Conservation (phyloP, 129 eudicot species). For the Artemisia argyi region DNA sequence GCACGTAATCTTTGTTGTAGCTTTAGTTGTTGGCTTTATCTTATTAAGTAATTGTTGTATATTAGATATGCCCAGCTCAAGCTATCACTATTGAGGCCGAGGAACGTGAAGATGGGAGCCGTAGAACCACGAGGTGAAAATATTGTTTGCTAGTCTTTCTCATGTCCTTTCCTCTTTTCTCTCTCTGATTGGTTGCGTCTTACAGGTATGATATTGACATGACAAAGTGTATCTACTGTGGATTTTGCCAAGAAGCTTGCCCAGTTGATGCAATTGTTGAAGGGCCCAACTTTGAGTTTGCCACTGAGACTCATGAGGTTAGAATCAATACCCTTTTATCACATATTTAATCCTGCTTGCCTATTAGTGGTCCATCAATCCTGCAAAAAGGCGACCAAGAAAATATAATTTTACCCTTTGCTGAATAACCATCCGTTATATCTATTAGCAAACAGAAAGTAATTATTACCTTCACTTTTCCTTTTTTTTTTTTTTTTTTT, state of each 20-base stretch:
- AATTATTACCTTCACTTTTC: too few species aligned
- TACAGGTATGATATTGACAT: slow-evolving; percentile 94
- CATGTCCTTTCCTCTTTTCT: not conserved
- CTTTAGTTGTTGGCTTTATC: not conserved
- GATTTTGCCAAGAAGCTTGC: slow-evolving; percentile 99
- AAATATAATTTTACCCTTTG: not conserved
- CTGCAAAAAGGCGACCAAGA: not conserved
- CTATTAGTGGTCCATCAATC: not conserved
- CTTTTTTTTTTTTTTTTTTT: too few species aligned
- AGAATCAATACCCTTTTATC: slow-evolving; percentile 6
- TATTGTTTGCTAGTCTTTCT: slow-evolving; percentile 11
- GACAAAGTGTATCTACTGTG: slow-evolving; percentile 99
- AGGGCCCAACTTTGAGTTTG: slow-evolving; percentile 98
- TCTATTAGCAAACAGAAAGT: too few species aligned
- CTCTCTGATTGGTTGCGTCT: slow-evolving; percentile 17
- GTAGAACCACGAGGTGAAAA: slow-evolving; percentile 87
- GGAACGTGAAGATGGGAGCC: slow-evolving; percentile 99
- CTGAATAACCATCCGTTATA: not conserved
- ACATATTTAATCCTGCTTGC: not conserved
- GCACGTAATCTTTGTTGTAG: not conserved
- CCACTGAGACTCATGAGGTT: slow-evolving; percentile 99
- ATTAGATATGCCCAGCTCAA: slow-evolving; percentile 96
- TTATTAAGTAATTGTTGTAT: slow-evolving; percentile 11
- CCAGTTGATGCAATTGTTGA: slow-evolving; percentile 99
- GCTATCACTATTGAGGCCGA: slow-evolving; percentile 99